Percentiles rank a stretch among this genome's conserved stretches.
Evolutionary conservation across 2,329 filamentous ascomycete genomes (phyloP).

Genomic region (Pseudofabraea citricarpa): DNA sequence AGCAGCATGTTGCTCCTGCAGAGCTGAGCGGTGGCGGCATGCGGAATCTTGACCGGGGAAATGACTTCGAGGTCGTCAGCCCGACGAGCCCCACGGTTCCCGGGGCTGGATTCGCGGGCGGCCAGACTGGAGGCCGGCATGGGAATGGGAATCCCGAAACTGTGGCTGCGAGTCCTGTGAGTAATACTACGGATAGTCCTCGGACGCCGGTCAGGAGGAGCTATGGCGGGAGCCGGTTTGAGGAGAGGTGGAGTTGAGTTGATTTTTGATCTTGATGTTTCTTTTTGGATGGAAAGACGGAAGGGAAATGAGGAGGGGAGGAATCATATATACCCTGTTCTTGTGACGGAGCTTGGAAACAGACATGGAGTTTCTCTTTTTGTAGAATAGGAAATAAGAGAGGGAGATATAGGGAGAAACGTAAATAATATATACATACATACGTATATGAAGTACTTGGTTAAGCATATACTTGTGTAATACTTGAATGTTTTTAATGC

Average conservation of each 20-base stretch:
- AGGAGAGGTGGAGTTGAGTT: not conserved
- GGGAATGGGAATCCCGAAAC: conserved; percentile 11
- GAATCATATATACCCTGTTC: not conserved
- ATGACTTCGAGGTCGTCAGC: conserved; percentile 10
- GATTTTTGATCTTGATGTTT: not conserved
- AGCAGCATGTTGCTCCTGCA: conserved; percentile 4
- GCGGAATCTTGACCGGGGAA: not conserved
- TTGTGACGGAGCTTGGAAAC: too few relatives aligned
- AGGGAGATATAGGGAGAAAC: too few relatives aligned
- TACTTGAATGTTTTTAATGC: too few relatives aligned
- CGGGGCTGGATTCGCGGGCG: conserved; percentile 10
- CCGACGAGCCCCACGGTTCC: conserved; percentile 20
- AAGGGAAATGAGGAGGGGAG: conserved; percentile 16
- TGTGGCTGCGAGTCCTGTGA: conserved; percentile 7
- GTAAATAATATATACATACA: too few relatives aligned
- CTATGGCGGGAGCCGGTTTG: not conserved
- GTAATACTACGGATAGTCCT: not conserved
- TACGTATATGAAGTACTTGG: too few relatives aligned
- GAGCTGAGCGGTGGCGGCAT: conserved; percentile 9
- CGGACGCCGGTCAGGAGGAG: not conserved
- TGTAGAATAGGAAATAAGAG: too few relatives aligned
- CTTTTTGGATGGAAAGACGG: conserved; percentile 5
- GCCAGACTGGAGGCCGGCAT: conserved; percentile 8
- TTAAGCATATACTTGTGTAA: too few relatives aligned
- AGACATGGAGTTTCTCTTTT: too few relatives aligned